Evolutionary conservation across 306 rosid genomes (phyloP), one percentile per base, ranked within the genome.

Genomic region (Datisca glomerata): DNA sequence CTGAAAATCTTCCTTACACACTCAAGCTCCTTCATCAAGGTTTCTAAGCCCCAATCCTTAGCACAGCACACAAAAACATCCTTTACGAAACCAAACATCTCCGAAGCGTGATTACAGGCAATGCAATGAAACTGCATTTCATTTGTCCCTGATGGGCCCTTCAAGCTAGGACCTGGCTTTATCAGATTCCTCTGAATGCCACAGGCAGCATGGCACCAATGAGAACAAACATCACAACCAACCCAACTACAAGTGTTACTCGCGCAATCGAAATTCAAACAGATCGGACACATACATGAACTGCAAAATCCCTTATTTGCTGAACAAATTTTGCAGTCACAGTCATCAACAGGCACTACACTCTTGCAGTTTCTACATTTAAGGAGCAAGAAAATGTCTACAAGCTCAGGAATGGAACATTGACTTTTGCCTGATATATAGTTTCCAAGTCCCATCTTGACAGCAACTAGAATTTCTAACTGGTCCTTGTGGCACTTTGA

Each of bases 151-250:
- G 91, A 63, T 7, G 72, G 89, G 1, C 98, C 98, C 66, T 80
- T 89, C 74, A 91, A 71, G 80, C 92, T 78, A 3, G 94, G 96
- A 21, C 94, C 95, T 0, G 98, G 98, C 39, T 60, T 76, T 55
- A 91, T 85, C 28, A 91, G 80, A 51, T 78, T 85, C 65, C 24
- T 78, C 61, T 78, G 86, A 65, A 78, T 64, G 57, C 92, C 94
- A 69, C 98, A 91, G 13, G 81, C 75, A 56, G 98, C 96, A 55
- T 91, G 98, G 66, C 98, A 84, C 98, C 98, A 91, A 55, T 91
- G 98, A 2, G 85, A 80, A 59, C 98, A 91, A 35, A 78, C 87
- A 63, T 91, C 98, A 51, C 98, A 91, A 4, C 98, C 98, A 49
- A 91, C 84, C 98, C 98, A 91, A 53, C 92, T 80, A 49, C 98